Evolutionary conservation across 169 alveolate species (phyloP).

Genomic region (Perkinsus olseni): DNA sequence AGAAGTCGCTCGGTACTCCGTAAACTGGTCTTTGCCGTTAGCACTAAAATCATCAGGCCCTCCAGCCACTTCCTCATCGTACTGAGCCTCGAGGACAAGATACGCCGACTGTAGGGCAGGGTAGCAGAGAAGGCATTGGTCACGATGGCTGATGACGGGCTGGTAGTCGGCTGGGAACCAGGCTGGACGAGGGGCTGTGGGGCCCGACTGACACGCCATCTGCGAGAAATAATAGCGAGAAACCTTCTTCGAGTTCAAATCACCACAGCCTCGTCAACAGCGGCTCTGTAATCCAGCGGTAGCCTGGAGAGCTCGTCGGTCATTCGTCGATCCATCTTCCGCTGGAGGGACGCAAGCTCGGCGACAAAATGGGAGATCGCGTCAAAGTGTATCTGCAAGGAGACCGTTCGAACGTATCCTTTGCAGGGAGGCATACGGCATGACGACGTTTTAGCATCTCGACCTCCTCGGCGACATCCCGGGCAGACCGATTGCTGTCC

Average conservation of each 20-base stretch:
- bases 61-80: neutral
- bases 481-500: neutral
- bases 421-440: neutral
- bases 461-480: neutral
- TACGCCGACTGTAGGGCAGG: neutral
- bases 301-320: neutral
- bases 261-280: neutral
- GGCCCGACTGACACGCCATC: neutral
- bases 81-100: neutral
- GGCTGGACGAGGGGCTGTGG: neutral
- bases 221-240: neutral
- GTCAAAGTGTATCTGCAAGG: neutral
- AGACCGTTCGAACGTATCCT: no score
- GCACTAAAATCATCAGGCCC: neutral
- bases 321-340: neutral
- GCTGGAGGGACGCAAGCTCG: neutral
- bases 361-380: neutral
- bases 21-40: neutral
- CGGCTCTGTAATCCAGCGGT: neutral
- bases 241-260: neutral
- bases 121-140: neutral
- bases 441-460: neutral
- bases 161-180: neutral
- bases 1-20: neutral
- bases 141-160: neutral